These are phyloP conservation scores for Chiua virens DNA, from an alignment of 768 basidiomycete species.

Conservation along the genomic window DNA sequence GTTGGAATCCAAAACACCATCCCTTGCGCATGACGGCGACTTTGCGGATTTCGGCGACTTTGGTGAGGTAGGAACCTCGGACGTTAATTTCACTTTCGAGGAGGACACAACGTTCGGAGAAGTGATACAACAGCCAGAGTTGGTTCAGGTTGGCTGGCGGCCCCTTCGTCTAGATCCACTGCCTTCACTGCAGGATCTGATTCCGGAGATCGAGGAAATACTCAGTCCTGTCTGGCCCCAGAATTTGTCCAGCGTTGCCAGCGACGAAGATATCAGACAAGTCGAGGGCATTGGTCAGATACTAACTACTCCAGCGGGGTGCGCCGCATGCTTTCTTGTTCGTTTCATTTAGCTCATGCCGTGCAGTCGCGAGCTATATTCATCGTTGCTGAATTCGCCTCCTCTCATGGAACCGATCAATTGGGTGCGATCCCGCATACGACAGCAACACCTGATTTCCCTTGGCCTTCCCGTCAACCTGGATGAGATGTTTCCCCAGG, in stretches of 20 bases:
- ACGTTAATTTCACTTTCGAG: slow-evolving; percentile 39
- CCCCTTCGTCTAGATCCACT: slow-evolving; percentile 65
- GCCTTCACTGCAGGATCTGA: slow-evolving; percentile 56
- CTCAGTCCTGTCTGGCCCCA: slow-evolving; percentile 66
- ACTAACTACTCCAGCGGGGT: slow-evolving; percentile 77
- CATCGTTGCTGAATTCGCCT: slow-evolving; percentile 65
- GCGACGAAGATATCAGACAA: slow-evolving; percentile 74
- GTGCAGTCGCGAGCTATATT: slow-evolving; percentile 75
- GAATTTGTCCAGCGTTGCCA: slow-evolving; percentile 52
- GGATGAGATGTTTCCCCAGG: slow-evolving; percentile 82
- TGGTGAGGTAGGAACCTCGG: slow-evolving; percentile 55
- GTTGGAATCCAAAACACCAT: slow-evolving; percentile 43
- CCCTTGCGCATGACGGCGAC: slow-evolving; percentile 58
- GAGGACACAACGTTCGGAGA: slow-evolving; percentile 24
- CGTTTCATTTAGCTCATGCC: slow-evolving; percentile 22
- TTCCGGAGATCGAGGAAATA: slow-evolving; percentile 62
- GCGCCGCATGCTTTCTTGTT: slow-evolving; percentile 12
- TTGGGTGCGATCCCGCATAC: slow-evolving; percentile 91
- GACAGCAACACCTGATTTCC: slow-evolving; percentile 86
- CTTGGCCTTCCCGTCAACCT: slow-evolving; percentile 94
- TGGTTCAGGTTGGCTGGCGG: slow-evolving; percentile 52
- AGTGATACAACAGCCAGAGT: slow-evolving; percentile 33
- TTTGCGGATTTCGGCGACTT: slow-evolving; percentile 91
- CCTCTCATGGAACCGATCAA: slow-evolving; percentile 83
- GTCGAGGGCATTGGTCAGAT: slow-evolving; percentile 81